Percentiles rank a stretch among this genome's conserved stretches.
phyloP scores from a whole-genome alignment of 2,329 filamentous ascomycete genomes.

The Beauveria scarabaeidicola region DNA sequence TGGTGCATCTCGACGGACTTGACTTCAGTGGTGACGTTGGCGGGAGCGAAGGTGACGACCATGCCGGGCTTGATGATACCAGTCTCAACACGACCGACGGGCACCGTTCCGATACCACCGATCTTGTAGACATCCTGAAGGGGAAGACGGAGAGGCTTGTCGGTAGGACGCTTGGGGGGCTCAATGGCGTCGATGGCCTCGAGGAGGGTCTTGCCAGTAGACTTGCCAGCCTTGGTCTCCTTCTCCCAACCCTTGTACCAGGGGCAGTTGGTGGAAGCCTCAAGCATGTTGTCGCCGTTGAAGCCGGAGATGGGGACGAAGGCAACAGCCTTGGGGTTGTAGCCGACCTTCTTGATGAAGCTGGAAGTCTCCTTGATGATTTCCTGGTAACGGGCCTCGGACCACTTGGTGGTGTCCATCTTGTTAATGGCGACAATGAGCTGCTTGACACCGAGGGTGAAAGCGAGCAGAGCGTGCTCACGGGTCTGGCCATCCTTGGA shows the following conservation, averaged over 20 bases:
- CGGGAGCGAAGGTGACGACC: slow-evolving; percentile 97
- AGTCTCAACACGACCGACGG: slow-evolving; percentile 99
- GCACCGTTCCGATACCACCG: slow-evolving; percentile 98
- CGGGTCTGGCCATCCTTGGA: slow-evolving; percentile 99
- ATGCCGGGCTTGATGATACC: slow-evolving; percentile 85
- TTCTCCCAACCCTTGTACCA: slow-evolving; percentile 99
- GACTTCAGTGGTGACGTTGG: slow-evolving; percentile 99
- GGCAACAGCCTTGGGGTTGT: slow-evolving; percentile 97
- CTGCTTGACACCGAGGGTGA: slow-evolving; percentile 99
- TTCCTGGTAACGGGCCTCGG: slow-evolving; percentile 91
- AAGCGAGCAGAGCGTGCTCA: slow-evolving; percentile 99
- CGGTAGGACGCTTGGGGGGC: slow-evolving; percentile 81
- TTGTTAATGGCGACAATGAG: slow-evolving; percentile 99
- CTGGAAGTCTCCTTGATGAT: slow-evolving; percentile 99
- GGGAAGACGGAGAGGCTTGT: slow-evolving; percentile 99
- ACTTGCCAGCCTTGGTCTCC: slow-evolving; percentile 82
- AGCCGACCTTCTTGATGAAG: slow-evolving; percentile 99
- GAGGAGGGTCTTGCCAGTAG: slow-evolving; percentile 91
- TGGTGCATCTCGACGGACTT: slow-evolving; percentile 99
- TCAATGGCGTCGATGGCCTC: slow-evolving; percentile 98
- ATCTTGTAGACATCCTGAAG: slow-evolving; percentile 99
- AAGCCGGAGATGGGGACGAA: slow-evolving; percentile 99
- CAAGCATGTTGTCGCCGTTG: slow-evolving; percentile 99
- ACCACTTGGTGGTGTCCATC: slow-evolving; percentile 99
- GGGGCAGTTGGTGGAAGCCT: slow-evolving; percentile 81